These are phyloP conservation scores for Takakia lepidozioides DNA, from an alignment of 225 moss, liverwort and hornwort species.

Conservation along the genomic window DNA sequence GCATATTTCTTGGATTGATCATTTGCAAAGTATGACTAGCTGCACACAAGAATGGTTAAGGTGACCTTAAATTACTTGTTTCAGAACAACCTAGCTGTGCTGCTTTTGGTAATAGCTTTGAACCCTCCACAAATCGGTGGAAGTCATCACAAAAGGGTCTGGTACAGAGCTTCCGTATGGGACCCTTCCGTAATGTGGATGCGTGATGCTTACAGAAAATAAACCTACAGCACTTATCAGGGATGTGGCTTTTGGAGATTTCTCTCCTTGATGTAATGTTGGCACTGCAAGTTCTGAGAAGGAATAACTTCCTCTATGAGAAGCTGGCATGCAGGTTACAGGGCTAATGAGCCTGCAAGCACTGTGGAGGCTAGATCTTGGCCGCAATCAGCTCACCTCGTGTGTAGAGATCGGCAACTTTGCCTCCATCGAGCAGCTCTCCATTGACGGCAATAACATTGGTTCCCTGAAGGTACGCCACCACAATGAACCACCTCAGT, in stretches of 20 bases:
- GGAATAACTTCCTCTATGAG: too few species aligned
- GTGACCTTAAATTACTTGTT: too few species aligned
- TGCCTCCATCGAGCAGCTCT: constrained; percentile 77
- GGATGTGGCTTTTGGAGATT: constrained; percentile 2
- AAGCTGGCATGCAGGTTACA: constrained; percentile 43
- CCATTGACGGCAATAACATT: constrained; percentile 76
- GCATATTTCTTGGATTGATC: not conserved
- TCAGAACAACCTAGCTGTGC: too few species aligned
- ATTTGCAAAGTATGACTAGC: not conserved
- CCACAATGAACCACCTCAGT: too few species aligned
- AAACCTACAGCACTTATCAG: not conserved
- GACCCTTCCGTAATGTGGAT: too few species aligned
- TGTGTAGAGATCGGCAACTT: constrained; percentile 60
- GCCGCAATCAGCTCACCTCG: constrained; percentile 53
- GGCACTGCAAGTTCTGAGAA: too few species aligned
- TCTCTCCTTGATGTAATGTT: not conserved
- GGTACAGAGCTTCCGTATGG: too few species aligned
- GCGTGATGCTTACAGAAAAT: too few species aligned
- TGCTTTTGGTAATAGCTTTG: too few species aligned
- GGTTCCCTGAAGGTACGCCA: constrained; percentile 54
- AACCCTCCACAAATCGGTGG: too few species aligned
- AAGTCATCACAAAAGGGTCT: too few species aligned
- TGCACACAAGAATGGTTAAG: too few species aligned
- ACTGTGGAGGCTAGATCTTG: constrained; percentile 90
- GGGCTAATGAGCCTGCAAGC: constrained; percentile 36